Conservation (phyloP, 805 yeast genomes). For the Wilhelminamyces savonicus region DNA sequence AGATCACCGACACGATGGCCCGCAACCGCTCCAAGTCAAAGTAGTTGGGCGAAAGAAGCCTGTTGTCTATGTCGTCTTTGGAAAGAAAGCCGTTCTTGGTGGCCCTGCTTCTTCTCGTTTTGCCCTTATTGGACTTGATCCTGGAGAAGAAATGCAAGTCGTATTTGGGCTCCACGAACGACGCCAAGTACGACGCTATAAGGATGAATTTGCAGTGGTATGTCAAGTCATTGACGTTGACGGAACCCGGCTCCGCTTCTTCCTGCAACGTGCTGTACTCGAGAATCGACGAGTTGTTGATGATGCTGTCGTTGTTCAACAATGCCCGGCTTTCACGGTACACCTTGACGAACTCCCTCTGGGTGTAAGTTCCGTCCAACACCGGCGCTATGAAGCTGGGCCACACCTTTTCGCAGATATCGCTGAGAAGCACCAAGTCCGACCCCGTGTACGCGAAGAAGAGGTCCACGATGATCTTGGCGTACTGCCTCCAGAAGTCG, state of each 20-base stretch:
- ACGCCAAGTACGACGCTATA: constrained; percentile 78
- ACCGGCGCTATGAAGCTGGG: constrained; percentile 23
- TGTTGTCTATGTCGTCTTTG: constrained; percentile 47
- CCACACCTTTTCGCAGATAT: constrained; percentile 29
- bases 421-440: constrained; percentile 29
- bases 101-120: constrained; percentile 35
- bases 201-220: constrained; percentile 61
- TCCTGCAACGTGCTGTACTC: constrained; percentile 16
- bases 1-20: constrained; percentile 73
- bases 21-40: constrained; percentile 75
- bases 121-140: constrained; percentile 30
- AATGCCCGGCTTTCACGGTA: constrained; percentile 24
- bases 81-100: constrained; percentile 14
- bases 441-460: constrained; percentile 41
- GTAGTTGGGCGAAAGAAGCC: constrained; percentile 62
- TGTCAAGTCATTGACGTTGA: constrained; percentile 41
- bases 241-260: constrained; percentile 14
- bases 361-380: constrained; percentile 10
- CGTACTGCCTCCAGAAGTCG: constrained; percentile 37
- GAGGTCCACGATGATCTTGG: constrained; percentile 40
- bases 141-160: constrained; percentile 70
- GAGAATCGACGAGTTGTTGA: constrained; percentile 23
- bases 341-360: constrained; percentile 26
- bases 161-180: constrained; percentile 62
- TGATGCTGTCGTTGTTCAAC: constrained; percentile 22